Evolutionary conservation across 2,329 filamentous ascomycete genomes (phyloP), one percentile per base, ranked within the genome.

Genomic region (Diaporthe eres): DNA sequence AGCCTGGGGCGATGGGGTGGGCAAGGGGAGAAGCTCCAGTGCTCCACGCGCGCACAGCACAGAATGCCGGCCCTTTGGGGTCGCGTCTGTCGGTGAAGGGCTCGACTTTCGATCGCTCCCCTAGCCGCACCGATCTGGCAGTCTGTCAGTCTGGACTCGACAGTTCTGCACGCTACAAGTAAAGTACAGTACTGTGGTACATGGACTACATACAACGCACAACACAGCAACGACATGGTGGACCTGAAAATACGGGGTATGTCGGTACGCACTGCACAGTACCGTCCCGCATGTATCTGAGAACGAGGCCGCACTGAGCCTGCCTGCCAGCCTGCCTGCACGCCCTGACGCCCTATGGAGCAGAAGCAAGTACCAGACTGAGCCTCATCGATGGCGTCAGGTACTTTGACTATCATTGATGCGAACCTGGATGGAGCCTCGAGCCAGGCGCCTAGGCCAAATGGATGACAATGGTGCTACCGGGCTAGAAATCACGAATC

Each of bases 51-150:
- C 5, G 63, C 63, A 68, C 63, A 68, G 63, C 63, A 51, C 44
- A 68, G 31, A 51, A 44, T 28, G 28, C 39, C 25, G 8, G 28
- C 67, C 28, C 44, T 61, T 49, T 55, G 73, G 72, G 51, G 51
- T 67, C 49, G 31, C 63, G 67, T 67, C 65, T 75, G 75, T 77
- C 75, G 75, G 75, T 77, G 75, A 73, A 73, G 60, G 37, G 47
- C 67, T 55, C 72, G 74, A 60, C 72, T 25, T 53, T 61, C 75
- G 57, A 60, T 67, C 72, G 42, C 47, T 57, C 53, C 37, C 47
- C 37, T 53, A 47, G 13, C 47, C 44, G 49, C 74, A 47, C 61
- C n/a, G 57, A 75, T 55, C 71, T 63, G 37, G 28, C 58, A 63
- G 60, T 31, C 34, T 63, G 60, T 15, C 25, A 60, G 57, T 22